Evolutionary conservation across 805 yeast species (phyloP), one percentile per base, ranked within the genome.

Genomic region (Candida koratica): DNA sequence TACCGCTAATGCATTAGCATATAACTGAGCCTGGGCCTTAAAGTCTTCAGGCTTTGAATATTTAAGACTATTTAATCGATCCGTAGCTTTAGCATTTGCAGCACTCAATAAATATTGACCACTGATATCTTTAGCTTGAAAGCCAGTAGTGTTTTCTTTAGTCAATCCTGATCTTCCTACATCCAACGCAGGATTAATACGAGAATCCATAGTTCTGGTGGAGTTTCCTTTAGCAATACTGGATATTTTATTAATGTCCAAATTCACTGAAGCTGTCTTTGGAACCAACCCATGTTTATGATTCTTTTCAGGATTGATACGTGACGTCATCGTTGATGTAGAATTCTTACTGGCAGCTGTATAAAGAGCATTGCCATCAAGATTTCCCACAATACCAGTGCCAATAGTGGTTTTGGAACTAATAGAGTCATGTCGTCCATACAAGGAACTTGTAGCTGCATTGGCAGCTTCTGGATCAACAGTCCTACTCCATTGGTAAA

Each of bases 1-100:
- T 43, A 84, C 63, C 19, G 80, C 79, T 36, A 82, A 70, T 2
- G 96, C 97, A 45, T 74, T 73, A 44, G 77, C 77, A 62, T 86
- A 86, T 53, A 65, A 71, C 30, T 73, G 77, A 12, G 75, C 75
- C 57, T 55, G 71, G 46, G 48, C 67, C 56, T 45, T 66, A 56
- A 54, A 69, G 47, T 53, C 63, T 27, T 42, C 48, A 5, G 60
- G 58, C 4, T 51, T 39, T n/a, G 50, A 44, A 25, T 22, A 24
- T 31, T 50, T 52, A 36, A 67, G 42, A 2, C 62, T 45, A 34
- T 56, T 46, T 43, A 67, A 53, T 30, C 70, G 54, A 34, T 61
- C 63, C 41, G 64, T 53, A 8, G 84, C 82, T 32, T 59, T 63
- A 20, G 60, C 52, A 28, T 60, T 64, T 37, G 81, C 73, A 19